Base-by-base conservation (phyloP, 2,329 filamentous ascomycete species). In the Diaporthe caulivora region DNA sequence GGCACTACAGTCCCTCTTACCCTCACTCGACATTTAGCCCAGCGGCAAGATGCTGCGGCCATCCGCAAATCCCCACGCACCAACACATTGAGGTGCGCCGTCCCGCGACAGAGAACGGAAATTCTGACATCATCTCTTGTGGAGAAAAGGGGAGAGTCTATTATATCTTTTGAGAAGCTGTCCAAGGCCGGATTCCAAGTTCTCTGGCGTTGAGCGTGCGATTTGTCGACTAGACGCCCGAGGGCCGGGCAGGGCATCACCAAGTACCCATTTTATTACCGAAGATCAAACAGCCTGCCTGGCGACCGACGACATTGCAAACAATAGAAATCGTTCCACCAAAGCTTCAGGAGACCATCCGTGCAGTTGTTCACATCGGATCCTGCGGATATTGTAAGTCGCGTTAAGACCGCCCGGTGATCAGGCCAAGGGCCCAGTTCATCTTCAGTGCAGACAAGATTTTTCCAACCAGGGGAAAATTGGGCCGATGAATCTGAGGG, bases 21-120 rank as follows among this genome's bases (percentile, higher is more conserved):
- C 7, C 44, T 53, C 29, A 17, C 15, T 47, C 55, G 34, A 24
- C 37, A 53, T 21, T 11, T 62, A 34, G 42, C 10, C 31, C 24
- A 51, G 17, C 15, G 53, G 47, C 44, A 29, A 34, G 55, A 71
- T 62, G 55, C 44, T 71, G 68, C 55, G 68, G 55, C 21, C 54
- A 34, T 62, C 68, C 68, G 68, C 57, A 58, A 34, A 62, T 51
- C 55, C 49, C 68, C 55, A 49, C 42, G 47, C 42, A 42, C 42
- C 44, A 51, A 54, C 54, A 60, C 17, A 11, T 15, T 34, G 55
- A 24, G 42, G 34, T 47, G 40, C 17, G 31, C 15, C 31, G 7
- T 26, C 37, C n/a, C 31, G 29, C 62, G 13, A 34, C 53, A 24
- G 1, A 17, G 17, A 31, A 42, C 26, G 8, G 11, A 26, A 10